Conservation (phyloP, 2,329 filamentous ascomycete species). For the Cytospora paraplurivora region DNA sequence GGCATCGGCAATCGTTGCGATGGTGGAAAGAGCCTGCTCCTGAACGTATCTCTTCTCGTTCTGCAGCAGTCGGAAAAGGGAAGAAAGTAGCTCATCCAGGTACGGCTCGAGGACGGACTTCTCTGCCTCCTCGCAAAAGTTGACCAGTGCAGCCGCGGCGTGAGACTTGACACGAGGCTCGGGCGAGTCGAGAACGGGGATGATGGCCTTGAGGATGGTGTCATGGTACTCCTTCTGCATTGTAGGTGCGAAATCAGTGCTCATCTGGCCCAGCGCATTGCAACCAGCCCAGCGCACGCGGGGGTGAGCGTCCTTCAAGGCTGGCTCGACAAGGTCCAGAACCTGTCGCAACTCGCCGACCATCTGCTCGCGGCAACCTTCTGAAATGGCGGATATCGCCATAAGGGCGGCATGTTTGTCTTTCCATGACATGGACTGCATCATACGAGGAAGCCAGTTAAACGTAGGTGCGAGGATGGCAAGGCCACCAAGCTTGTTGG, state of each 20-base stretch:
- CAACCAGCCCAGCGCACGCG: conserved; percentile 97
- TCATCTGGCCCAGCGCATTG: conserved; percentile 99
- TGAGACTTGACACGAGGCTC: conserved; percentile 96
- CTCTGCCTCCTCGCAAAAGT: conserved; percentile 98
- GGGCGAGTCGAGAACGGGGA: conserved; percentile 85
- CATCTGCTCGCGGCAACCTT: conserved; percentile 96
- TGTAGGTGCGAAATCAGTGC: conserved; percentile 94
- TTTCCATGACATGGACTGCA: conserved; percentile 91
- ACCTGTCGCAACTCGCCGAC: conserved; percentile 92
- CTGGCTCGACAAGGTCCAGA: conserved; percentile 89
- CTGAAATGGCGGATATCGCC: conserved; percentile 98
- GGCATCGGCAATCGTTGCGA: conserved; percentile 98
- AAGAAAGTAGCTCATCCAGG: conserved; percentile 81
- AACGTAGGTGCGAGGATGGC: conserved; percentile 93
- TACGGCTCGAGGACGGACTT: conserved; percentile 91
- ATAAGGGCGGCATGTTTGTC: conserved; percentile 96
- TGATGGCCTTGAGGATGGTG: conserved; percentile 83
- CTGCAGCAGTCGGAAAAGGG: conserved; percentile 84
- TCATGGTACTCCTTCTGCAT: conserved; percentile 98
- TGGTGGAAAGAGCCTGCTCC: conserved; percentile 95
- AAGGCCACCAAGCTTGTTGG: conserved; percentile 94
- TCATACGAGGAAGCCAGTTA: conserved; percentile 96
- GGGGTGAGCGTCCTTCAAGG: conserved; percentile 85
- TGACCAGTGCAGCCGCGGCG: conserved; percentile 94
- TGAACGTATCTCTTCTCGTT: conserved; percentile 96